These are phyloP conservation scores for Boletus vinaceobasis DNA, from an alignment of 768 basidiomycete genomes.

Conservation along the genomic window DNA sequence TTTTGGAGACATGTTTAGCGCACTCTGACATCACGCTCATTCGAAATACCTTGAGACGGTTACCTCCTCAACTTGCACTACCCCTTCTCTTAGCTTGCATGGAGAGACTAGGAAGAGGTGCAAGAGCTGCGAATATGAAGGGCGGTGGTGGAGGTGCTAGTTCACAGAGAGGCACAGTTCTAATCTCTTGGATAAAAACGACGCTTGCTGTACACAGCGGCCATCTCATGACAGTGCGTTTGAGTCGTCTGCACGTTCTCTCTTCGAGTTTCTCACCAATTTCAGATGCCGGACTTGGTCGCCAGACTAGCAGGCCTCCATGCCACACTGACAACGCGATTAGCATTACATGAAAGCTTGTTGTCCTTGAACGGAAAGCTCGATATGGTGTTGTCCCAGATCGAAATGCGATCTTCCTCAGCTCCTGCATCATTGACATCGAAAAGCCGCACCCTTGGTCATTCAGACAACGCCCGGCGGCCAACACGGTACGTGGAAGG, in stretches of 20 bases:
- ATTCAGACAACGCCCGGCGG: conserved; percentile 37
- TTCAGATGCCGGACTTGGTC: conserved; percentile 89
- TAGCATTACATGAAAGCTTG: conserved; percentile 80
- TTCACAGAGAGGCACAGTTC: conserved; percentile 66
- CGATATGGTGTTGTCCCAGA: conserved; percentile 91
- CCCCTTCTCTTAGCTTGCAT: conserved; percentile 85
- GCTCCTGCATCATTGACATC: conserved; percentile 55
- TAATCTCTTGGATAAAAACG: conserved; percentile 76
- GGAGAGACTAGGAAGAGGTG: conserved; percentile 79
- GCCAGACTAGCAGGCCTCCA: conserved; percentile 83
- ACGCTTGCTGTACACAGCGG: conserved; percentile 84
- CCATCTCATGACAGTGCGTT: conserved; percentile 88
- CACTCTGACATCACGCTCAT: conserved; percentile 83
- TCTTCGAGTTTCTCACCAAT: conserved; percentile 9
- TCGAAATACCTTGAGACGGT: conserved; percentile 77
- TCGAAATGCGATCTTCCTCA: conserved; percentile 80
- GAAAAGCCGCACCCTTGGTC: conserved; percentile 36
- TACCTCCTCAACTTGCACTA: conserved; percentile 85
- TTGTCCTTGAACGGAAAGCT: conserved; percentile 84
- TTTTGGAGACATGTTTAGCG: conserved; percentile 82
- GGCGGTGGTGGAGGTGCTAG: conserved; percentile 78
- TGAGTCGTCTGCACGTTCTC: neutral
- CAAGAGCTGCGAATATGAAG: conserved; percentile 67
- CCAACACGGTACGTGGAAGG: conserved; percentile 70
- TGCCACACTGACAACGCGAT: conserved; percentile 71